phyloP scores from a whole-genome alignment of 495 filamentous ascomycete genomes.

The Ascobolus immersus region DNA sequence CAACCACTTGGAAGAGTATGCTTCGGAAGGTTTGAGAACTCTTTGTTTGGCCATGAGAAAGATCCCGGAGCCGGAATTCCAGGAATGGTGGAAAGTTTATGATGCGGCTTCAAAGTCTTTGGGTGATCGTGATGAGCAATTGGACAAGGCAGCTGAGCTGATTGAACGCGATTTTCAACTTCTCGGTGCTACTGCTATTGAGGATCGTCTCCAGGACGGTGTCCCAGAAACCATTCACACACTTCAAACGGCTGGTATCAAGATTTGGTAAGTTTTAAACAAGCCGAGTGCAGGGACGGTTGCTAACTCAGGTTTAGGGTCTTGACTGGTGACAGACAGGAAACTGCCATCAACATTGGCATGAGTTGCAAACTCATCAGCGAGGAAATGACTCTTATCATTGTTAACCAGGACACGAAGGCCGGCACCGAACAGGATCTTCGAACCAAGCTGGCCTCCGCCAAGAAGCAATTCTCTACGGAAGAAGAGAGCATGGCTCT shows the following conservation, averaged over 20 bases:
- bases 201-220: conserved; percentile 89
- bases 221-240: conserved; percentile 98
- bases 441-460: conserved; percentile 74
- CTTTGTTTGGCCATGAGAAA: conserved; percentile 91
- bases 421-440: conserved; percentile 58
- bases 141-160: conserved; percentile 90
- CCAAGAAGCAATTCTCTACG: conserved; percentile 41
- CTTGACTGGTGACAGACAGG: conserved; percentile 88
- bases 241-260: conserved; percentile 87
- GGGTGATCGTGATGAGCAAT: conserved; percentile 70
- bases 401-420: conserved; percentile 73
- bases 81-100: conserved; percentile 66
- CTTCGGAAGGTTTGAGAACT: conserved; percentile 82
- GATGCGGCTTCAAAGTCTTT: conserved; percentile 81
- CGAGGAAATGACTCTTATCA: conserved; percentile 94
- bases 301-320: conserved; percentile 27
- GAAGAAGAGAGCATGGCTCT: conserved; percentile 77
- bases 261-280: conserved; percentile 40
- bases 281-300: not conserved
- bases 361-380: conserved; percentile 99
- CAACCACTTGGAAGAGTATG: conserved; percentile 91
- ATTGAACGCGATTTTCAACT: conserved; percentile 81
- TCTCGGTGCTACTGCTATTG: conserved; percentile 88
- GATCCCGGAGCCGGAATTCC: conserved; percentile 69
- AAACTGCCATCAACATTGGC: conserved; percentile 98